Base-by-base conservation (phyloP, 768 basidiomycete genomes). In the Russula lepida region DNA sequence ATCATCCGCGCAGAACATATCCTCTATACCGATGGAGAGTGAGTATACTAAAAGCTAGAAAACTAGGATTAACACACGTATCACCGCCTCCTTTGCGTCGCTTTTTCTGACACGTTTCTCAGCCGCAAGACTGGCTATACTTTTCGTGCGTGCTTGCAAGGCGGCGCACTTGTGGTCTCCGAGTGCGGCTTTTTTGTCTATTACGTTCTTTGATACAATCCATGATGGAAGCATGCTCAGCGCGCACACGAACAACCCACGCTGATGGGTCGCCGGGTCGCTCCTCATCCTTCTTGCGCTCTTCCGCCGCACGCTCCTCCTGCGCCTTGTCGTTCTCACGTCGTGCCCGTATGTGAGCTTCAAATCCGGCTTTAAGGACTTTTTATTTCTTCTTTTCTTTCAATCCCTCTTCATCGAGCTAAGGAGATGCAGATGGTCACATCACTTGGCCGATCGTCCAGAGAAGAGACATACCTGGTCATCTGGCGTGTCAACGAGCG, bases 321-420 rank as follows among this genome's bases (percentile, higher is more conserved):
- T 80, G 81, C 69, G 94, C 93, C 13, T 84, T 82, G 67, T 92
- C 89, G 67, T 97, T 97, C 72, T 98, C 95, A 30, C 84, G 84
- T 67, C 88, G 82, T 0, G 84, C 83, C 1, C 92, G 85, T 35
- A 84, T 82, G 23, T 95, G 86, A 0, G 95, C 92, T 60, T 98
- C 95, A 71, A 87, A 94, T 1, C 91, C 92, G 0, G 94, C 92
- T 72, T 97, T 98, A 76, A 95, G 76, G 33, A 98, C 78, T 66
- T 85, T 88, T 71, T 99, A 97, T 68, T 88, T 90, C 69, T 85
- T 86, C 76, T 98, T 99, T 73, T 99, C 97, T 71, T 91, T 98
- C 37, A 98, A 71, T 27, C 85, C 81, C 43, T 95, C 94, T 69
- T 98, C 95, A 67, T 92, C 90, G 8, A 93, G 79, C 88, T 92